Base-by-base conservation (phyloP, 306 rosid genomes). In the Sicyos baderoa region DNA sequence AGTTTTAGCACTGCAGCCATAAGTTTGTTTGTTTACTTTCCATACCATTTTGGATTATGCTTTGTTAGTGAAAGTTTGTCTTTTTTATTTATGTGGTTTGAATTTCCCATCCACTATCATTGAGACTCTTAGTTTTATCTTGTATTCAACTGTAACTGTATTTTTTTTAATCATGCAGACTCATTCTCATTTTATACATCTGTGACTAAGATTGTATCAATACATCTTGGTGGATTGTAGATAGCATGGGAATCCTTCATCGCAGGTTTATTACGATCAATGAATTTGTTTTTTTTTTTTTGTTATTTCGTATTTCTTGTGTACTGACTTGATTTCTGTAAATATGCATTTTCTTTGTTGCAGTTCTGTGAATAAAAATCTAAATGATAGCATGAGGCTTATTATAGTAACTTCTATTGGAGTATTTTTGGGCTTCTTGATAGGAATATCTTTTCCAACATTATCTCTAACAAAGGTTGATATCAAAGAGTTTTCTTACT, bases 311-410 rank as follows among this genome's bases (percentile, higher is more conserved):
- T 37, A 37, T 37, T 37, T 37, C 44, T 37, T 37, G 44, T 37
- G 44, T 37, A 37, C 44, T 37, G 44, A 37, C 44, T 37, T 37
- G 44, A 37, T 37, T 37, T 37, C 8, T 37, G 70, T 11, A 15
- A 59, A 59, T 32, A 78, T 75, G 73, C 75, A 68, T 77, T 70
- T 81, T 76, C 68, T 66, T 82, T 80, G 65, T 72, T 86, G 83
- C 99, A 86, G 97, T 80, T 44, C 82, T 45, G 75, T 67, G 72
- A 74, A 66, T 79, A 86, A 88, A 80, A 94, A 90, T 79, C 91
- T 97, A 58, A 88, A 79, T 50, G 99, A 88, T 70, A 85, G 76
- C 25, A 90, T 90, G 96, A 85, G 91, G 86, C 83, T 94, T 57
- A 79, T 86, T 44, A 79, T 94, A 54, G 84, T 89, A 74, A 88